Evolutionary conservation across 106 monocot genomes (phyloP).

Genomic region (Cymbidium sinense): DNA sequence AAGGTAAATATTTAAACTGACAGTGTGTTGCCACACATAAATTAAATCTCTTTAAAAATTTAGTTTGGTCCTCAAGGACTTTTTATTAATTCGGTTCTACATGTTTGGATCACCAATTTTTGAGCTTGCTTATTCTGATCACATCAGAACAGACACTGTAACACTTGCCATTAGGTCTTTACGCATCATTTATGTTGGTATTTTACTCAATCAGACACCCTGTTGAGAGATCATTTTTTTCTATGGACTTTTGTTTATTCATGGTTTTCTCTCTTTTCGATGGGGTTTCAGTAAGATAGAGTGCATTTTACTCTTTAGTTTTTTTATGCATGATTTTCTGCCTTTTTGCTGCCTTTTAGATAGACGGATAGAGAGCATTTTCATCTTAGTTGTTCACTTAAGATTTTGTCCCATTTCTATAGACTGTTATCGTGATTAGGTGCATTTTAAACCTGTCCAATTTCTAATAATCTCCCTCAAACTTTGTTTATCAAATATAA

Average conservation of each 20-base stretch:
- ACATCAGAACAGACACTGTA: not conserved
- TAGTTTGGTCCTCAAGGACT: not conserved
- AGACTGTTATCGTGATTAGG: not conserved
- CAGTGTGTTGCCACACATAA: not conserved
- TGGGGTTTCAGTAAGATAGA: not conserved
- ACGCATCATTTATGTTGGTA: not conserved
- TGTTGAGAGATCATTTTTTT: not conserved
- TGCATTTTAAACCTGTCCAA: not conserved
- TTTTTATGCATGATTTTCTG: not conserved
- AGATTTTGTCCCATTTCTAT: not conserved
- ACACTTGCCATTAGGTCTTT: not conserved
- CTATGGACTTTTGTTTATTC: not conserved
- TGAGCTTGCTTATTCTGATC: not conserved
- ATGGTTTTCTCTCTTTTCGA: not conserved
- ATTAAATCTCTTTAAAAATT: not conserved
- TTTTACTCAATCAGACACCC: not conserved
- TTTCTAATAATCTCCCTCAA: not conserved
- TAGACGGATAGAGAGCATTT: not conserved
- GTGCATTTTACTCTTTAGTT: not conserved
- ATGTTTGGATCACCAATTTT: not conserved
- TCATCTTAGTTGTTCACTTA: not conserved
- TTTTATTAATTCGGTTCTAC: not conserved
- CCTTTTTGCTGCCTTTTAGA: not conserved
- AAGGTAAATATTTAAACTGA: constrained; percentile 45
- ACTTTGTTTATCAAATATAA: not conserved